Percentiles rank a stretch among this genome's conserved stretches.
These are phyloP conservation scores for Medicago ruthenica DNA, from an alignment of 306 rosid genomes.

Conservation along the genomic window DNA sequence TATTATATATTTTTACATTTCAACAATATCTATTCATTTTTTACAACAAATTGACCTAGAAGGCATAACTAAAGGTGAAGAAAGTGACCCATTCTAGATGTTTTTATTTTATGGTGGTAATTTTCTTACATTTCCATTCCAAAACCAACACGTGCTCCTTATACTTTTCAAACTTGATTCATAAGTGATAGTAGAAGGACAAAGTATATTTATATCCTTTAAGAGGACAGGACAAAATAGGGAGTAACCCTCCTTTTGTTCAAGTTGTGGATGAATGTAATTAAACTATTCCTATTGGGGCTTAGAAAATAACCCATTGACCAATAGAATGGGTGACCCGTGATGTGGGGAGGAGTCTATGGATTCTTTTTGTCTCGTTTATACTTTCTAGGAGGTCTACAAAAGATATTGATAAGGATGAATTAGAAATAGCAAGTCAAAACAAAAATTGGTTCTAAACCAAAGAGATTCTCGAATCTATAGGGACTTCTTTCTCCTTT, in stretches of 20 bases:
- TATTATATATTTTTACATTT: too few species aligned
- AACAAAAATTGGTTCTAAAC: constrained; percentile 1
- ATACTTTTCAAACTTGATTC: constrained; percentile 19
- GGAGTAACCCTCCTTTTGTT: background rate
- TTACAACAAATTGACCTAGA: too few species aligned
- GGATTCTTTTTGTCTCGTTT: constrained; percentile 23
- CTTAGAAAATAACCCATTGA: constrained; percentile 38
- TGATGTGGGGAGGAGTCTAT: constrained; percentile 19
- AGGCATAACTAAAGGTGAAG: too few species aligned
- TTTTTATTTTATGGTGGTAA: too few species aligned
- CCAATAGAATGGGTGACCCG: constrained; percentile 30
- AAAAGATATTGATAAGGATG: constrained; percentile 16
- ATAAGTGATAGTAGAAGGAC: background rate
- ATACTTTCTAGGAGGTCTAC: background rate
- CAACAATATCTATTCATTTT: too few species aligned
- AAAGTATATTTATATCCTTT: background rate
- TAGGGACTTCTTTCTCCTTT: background rate
- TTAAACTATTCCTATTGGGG: constrained; percentile 30
- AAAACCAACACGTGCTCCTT: constrained; percentile 26
- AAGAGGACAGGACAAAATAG: constrained; percentile 19
- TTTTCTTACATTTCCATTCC: background rate
- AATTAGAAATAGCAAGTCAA: background rate
- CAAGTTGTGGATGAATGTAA: constrained; percentile 29
- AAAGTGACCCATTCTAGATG: too few species aligned
- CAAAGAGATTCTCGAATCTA: constrained; percentile 4